A percentile compares a stretch with the other conserved stretches of the same genome.
phyloP scores from a whole-genome alignment of 495 filamentous ascomycete genomes.

The Chaetomidium leptoderma region DNA sequence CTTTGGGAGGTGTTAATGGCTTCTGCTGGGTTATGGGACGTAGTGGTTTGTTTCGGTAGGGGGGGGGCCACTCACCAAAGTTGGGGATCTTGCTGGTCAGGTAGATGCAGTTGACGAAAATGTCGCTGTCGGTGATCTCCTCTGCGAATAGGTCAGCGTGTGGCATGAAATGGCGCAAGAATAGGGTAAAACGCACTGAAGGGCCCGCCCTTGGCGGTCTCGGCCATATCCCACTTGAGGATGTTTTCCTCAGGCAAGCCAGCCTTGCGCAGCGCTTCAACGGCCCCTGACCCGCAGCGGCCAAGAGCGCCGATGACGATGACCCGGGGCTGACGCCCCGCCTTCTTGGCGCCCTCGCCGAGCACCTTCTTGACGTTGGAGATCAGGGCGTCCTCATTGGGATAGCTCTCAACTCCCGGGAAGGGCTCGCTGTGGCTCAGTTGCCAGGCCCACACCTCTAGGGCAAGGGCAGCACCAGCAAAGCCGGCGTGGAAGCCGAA shows the following conservation, averaged over 20 bases:
- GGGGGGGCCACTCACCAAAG: conserved; percentile 25
- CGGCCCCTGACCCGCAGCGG: conserved; percentile 81
- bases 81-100: conserved; percentile 49
- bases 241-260: conserved; percentile 71
- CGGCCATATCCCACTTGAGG: conserved; percentile 87
- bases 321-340: conserved; percentile 50
- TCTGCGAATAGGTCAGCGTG: conserved; percentile 28
- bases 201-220: conserved; percentile 80
- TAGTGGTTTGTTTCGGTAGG: too few species aligned
- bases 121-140: conserved; percentile 75
- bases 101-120: conserved; percentile 94
- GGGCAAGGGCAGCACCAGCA: conserved; percentile 73
- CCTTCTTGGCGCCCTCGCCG: conserved; percentile 64
- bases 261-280: conserved; percentile 70
- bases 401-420: conserved; percentile 66
- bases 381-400: conserved; percentile 70
- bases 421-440: conserved; percentile 63
- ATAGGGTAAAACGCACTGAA: conserved; percentile 46
- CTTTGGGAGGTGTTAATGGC: conserved; percentile 22
- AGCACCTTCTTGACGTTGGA: conserved; percentile 68
- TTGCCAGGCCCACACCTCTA: conserved; percentile 89
- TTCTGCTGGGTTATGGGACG: not conserved
- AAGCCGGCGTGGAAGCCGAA: conserved; percentile 76
- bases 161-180: not conserved
- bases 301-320: conserved; percentile 68